phyloP scores from a whole-genome alignment of 441 rosid species.

The Gossypium aridum region DNA sequence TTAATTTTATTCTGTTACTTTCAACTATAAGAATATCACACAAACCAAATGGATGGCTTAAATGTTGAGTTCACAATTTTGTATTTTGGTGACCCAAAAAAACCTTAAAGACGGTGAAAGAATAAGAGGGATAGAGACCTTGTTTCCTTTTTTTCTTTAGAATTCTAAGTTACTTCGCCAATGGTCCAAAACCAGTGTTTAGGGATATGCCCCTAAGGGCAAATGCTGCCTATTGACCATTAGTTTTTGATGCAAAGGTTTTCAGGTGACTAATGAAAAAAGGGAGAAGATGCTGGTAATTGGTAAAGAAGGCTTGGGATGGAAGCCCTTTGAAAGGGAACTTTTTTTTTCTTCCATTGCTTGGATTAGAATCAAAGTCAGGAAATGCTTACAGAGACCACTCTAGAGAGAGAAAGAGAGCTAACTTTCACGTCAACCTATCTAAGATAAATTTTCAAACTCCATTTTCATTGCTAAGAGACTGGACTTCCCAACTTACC shows the following conservation, averaged over 20 bases:
- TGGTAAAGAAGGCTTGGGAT: constrained; percentile 35
- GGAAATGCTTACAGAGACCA: constrained; percentile 10
- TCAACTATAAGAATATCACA: neutral
- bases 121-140: neutral
- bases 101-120: neutral
- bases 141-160: no score
- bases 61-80: neutral
- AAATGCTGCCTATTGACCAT: neutral
- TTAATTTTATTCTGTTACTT: neutral
- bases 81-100: neutral
- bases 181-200: neutral
- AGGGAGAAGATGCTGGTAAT: neutral
- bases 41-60: neutral
- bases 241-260: neutral
- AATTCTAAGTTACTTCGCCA: neutral
- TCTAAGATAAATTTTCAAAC: constrained; percentile 24
- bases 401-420: constrained; percentile 22
- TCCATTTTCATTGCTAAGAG: constrained; percentile 17
- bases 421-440: constrained; percentile 68
- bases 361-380: constrained; percentile 81
- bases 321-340: constrained; percentile 32
- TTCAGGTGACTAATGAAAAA: neutral
- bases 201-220: neutral
- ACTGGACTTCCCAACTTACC: constrained; percentile 58
- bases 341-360: constrained; percentile 38